Base-by-base conservation (phyloP, 805 yeast genomes). In the Lachancea sp. region DNA sequence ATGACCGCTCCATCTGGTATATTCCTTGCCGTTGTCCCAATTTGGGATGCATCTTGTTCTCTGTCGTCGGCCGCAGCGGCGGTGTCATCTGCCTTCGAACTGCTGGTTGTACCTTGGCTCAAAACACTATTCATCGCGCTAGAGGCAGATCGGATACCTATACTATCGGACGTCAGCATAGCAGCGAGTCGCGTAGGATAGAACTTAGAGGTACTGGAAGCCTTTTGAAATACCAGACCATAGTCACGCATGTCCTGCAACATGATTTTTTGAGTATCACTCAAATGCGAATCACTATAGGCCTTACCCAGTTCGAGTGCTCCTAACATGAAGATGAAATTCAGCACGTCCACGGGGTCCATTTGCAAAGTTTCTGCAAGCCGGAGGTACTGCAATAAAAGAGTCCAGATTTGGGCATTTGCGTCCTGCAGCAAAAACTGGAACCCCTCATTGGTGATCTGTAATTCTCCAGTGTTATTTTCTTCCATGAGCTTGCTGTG, bases 261-360 rank as follows among this genome's bases (percentile, higher is more conserved):
- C 93, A 93, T 85, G 45, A 80, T 78, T 36, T 79, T 65, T 62
- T 93, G 98, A 0, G 97, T 89, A 17, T 77, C 82, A 46, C 85
- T 81, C 36, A 93, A 65, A 39, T 82, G 79, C 2, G 78, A 68
- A 2, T 82, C 74, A 0, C 88, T 77, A 58, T 93, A 91, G 27
- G 88, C 89, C 52, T 83, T 81, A 1, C 99, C 98, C 20, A 91
- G 69, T 59, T 93, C 97, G 42, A 93, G 70, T 1, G 96, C 85
- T 5, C 98, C 98, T 36, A 93, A 70, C 79, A 91, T 82, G 67
- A 93, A 93, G 11, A 93, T 83, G 63, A 93, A 93, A 63, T 91
- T 90, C 38, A 93, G 71, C 31, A 93, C 95, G 58, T 93, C 99
- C 16, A 93, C 98, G 0, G 96, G 89, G 65, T 93, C 95, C 95